Evolutionary conservation across 1,284 basidiomycete species (phyloP).

Genomic region (Microbotryum silenes-acaulis): DNA sequence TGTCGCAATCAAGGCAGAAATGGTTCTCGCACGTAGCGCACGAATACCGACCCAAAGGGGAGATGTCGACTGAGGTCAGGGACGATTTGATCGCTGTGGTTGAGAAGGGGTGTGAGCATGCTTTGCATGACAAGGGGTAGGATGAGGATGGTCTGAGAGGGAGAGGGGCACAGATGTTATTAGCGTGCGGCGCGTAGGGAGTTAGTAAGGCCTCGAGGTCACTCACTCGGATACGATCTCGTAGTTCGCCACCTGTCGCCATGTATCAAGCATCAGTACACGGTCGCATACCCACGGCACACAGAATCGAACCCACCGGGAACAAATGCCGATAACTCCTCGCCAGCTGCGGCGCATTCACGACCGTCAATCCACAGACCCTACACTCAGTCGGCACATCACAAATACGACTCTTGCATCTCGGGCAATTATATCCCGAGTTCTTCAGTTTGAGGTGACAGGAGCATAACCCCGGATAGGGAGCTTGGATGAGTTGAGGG

Average conservation of each 20-base stretch:
- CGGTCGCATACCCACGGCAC: too few species aligned
- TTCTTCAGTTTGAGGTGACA: constrained; percentile 86
- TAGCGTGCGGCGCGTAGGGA: constrained; percentile 25
- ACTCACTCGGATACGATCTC: constrained; percentile 40
- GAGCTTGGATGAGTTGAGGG: constrained; percentile 77
- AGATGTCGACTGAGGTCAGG: constrained; percentile 55
- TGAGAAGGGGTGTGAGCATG: constrained; percentile 61
- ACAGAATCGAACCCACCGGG: constrained; percentile 54
- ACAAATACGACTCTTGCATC: constrained; percentile 86
- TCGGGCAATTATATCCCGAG: constrained; percentile 88
- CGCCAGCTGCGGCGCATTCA: constrained; percentile 92
- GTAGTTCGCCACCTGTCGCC: constrained; percentile 21
- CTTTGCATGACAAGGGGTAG: constrained; percentile 45
- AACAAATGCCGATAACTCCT: constrained; percentile 91
- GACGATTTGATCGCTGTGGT: constrained; percentile 35
- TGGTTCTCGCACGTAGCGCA: constrained; percentile 53
- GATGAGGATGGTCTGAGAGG: constrained; percentile 7
- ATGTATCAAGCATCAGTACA: not conserved
- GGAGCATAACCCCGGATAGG: constrained; percentile 75
- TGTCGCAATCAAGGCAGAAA: constrained; percentile 66
- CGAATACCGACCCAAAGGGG: constrained; percentile 66
- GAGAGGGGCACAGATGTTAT: constrained; percentile 14
- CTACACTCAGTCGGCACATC: constrained; percentile 98
- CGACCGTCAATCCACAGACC: constrained; percentile 93
- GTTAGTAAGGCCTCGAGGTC: constrained; percentile 38